These are phyloP conservation scores for Zoysia matrella DNA, from an alignment of 202 grass and related monocot species.

Conservation along the genomic window DNA sequence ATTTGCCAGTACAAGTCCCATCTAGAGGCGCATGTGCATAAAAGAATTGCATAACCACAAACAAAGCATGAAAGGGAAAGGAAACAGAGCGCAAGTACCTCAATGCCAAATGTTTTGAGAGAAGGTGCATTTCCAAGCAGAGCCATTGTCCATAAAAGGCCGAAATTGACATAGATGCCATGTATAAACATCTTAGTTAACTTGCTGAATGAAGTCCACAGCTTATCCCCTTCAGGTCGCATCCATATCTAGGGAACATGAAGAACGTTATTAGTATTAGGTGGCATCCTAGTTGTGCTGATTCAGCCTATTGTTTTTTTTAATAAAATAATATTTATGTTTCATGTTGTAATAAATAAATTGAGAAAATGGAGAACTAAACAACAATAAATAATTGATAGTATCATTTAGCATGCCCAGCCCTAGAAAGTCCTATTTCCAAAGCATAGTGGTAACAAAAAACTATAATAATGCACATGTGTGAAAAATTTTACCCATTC, in stretches of 20 bases:
- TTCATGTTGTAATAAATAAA: too few relatives aligned
- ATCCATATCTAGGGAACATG: background rate
- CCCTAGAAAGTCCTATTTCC: too few relatives aligned
- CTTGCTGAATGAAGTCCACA: background rate
- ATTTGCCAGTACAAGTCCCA: too few relatives aligned
- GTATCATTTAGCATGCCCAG: too few relatives aligned
- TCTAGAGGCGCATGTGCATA: too few relatives aligned
- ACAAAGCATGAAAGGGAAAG: background rate
- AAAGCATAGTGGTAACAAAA: too few relatives aligned
- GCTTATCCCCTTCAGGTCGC: background rate
- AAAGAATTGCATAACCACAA: background rate
- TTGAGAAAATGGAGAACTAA: too few relatives aligned
- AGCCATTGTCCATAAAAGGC: background rate
- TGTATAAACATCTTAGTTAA: background rate
- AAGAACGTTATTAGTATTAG: background rate
- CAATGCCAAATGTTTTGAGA: background rate
- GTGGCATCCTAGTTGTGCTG: background rate
- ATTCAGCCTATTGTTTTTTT: too few relatives aligned
- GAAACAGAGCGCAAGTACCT: background rate
- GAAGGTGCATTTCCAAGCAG: background rate
- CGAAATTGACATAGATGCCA: background rate
- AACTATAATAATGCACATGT: too few relatives aligned
- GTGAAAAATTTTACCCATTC: background rate
- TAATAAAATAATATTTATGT: too few relatives aligned
- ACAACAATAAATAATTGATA: too few relatives aligned